Evolutionary conservation across 192 early-diverging fungal genomes (phyloP), one percentile per base, ranked within the genome.

Genomic region (Lunasporangiospora selenospora): DNA sequence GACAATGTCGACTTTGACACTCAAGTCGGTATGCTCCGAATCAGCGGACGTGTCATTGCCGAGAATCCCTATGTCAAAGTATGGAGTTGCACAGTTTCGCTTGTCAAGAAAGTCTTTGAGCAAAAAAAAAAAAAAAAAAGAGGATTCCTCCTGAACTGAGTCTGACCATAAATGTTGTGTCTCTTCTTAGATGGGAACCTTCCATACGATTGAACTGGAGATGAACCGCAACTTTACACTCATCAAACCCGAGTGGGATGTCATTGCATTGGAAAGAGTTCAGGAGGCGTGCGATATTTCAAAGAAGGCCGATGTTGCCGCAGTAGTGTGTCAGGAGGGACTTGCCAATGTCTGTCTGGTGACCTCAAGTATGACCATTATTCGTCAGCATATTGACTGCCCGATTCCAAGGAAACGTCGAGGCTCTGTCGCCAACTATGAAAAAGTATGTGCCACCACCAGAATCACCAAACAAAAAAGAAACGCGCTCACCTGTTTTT

Each of bases 311-410:
- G 96, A 99, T 47, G 88, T 97, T 13, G 95, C 91, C 0, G 98
- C 96, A 3, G 85, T 98, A 11, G 91, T 97, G 6, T 87, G 96
- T 62, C 90, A 93, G 45, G 90, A 92, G 58, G 92, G 96, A 0
- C 75, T 98, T 31, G 98, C 98, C 4, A 95, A 96, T 32, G 40
- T 99, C 3, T 98, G 98, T 56, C 81, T 99, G 6, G 49, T 99
- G 37, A 99, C 96, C 7, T 85, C 95, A 65, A 89, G 89, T 55
- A 97, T 98, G 95, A 99, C 96, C 1, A 87, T 99, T 49, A 93
- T 97, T 8, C 83, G 92, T 19, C 95, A 96, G 75, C 81, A 94
- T 11, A 93, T 99, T 24, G 98, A 99, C 73, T 76, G 84, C 8
- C 85, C 90, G 4, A 89, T 99, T 29, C 96, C 96, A n/a, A 82